Conservation (phyloP, 805 yeast genomes). For the Kockiozyma suomiensis region DNA sequence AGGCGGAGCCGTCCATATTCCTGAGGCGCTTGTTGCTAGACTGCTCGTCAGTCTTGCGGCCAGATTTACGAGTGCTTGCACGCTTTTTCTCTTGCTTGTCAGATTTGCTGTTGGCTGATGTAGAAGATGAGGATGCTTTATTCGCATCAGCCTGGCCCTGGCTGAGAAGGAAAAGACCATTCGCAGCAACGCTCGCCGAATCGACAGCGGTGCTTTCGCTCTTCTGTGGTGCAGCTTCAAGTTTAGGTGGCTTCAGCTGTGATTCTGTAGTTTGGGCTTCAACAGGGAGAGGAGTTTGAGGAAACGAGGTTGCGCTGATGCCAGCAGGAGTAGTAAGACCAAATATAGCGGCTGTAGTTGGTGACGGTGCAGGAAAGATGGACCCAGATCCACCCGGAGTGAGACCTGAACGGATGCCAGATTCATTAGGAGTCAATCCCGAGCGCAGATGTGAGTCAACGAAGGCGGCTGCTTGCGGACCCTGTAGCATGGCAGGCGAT, state of each 20-base stretch:
- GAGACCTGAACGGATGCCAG: conserved; percentile 56
- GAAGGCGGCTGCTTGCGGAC: conserved; percentile 37
- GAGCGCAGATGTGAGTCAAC: conserved; percentile 44
- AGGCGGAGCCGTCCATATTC: background rate
- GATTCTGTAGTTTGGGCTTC: conserved; percentile 5
- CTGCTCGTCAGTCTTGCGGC: conserved; percentile 8
- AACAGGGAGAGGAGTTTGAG: conserved; percentile 17
- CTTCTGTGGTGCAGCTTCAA: background rate
- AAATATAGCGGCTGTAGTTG: conserved; percentile 43
- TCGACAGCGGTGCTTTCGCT: conserved; percentile 24
- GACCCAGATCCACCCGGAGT: conserved; percentile 45
- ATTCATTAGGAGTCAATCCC: conserved; percentile 77
- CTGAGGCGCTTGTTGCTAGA: conserved; percentile 4
- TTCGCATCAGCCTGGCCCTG: conserved; percentile 34
- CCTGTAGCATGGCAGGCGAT: conserved; percentile 45
- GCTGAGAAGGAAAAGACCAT: conserved; percentile 42
- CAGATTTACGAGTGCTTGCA: conserved; percentile 12
- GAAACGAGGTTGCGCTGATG: conserved; percentile 35
- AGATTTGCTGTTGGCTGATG: conserved; percentile 28
- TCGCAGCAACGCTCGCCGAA: conserved; percentile 39
- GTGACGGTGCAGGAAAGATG: conserved; percentile 45
- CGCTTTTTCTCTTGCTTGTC: conserved; percentile 13
- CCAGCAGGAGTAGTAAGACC: conserved; percentile 44
- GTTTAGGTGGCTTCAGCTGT: conserved; percentile 1
- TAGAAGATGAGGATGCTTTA: background rate